Evolutionary conservation across 495 filamentous ascomycete species (phyloP).

Genomic region (Penicilliopsis zonata): DNA sequence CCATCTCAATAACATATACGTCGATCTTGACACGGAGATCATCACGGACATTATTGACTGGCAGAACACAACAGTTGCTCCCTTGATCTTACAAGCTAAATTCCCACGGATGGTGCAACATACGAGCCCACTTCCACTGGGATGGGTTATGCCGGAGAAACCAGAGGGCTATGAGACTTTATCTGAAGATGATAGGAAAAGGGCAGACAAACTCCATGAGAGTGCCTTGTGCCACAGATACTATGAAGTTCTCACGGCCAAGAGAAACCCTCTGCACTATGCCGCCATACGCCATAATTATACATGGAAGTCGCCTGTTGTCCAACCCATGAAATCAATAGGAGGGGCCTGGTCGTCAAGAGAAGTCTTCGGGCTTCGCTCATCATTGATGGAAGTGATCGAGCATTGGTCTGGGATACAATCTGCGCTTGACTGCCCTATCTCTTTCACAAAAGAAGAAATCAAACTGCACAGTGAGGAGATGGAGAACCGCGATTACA

Average conservation of each 20-base stretch:
- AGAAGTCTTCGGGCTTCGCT: constrained; percentile 24
- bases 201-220: constrained; percentile 13
- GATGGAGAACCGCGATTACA: constrained; percentile 13
- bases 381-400: constrained; percentile 14
- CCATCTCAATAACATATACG: constrained; percentile 28
- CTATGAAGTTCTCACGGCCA: constrained; percentile 16
- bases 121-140: constrained; percentile 13
- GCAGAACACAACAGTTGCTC: constrained; percentile 17
- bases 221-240: constrained; percentile 20
- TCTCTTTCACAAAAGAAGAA: constrained; percentile 18
- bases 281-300: constrained; percentile 14
- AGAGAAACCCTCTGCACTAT: constrained; percentile 19
- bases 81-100: constrained; percentile 17
- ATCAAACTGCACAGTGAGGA: constrained; percentile 15
- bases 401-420: constrained; percentile 14
- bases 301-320: constrained; percentile 7
- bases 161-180: constrained; percentile 17
- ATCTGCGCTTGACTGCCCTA: constrained; percentile 18
- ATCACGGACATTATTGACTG: constrained; percentile 23
- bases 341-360: constrained; percentile 17
- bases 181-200: constrained; percentile 11
- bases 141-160: constrained; percentile 13
- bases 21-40: constrained; percentile 13
- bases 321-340: constrained; percentile 15
- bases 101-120: constrained; percentile 20